Percentiles rank a stretch among this genome's conserved stretches.
Evolutionary conservation across 306 rosid species (phyloP).

Genomic region (Rosa rugosa): DNA sequence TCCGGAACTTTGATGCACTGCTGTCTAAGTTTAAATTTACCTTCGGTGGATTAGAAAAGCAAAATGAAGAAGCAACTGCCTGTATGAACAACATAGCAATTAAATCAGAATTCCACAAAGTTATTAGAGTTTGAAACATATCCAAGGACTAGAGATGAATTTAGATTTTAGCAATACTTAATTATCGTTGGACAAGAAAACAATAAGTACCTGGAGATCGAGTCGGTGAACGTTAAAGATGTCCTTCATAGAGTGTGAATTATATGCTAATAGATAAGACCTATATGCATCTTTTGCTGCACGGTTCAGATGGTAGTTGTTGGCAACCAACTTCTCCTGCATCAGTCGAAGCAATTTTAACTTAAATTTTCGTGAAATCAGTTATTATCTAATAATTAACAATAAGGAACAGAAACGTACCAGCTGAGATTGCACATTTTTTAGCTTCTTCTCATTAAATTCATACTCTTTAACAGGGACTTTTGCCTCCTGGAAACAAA

Average conservation of each 20-base stretch:
- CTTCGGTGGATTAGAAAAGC: slow-evolving; percentile 89
- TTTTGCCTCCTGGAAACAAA: slow-evolving; percentile 67
- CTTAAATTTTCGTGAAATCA: background rate
- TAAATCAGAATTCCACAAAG: background rate
- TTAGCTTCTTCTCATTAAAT: slow-evolving; percentile 68
- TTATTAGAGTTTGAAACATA: background rate
- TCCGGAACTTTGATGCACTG: slow-evolving; percentile 72
- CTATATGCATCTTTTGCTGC: slow-evolving; percentile 90
- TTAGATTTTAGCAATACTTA: background rate
- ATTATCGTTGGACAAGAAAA: background rate
- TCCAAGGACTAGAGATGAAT: background rate
- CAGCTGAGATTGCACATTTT: slow-evolving; percentile 83
- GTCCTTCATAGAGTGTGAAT: slow-evolving; percentile 94
- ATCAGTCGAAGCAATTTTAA: slow-evolving; percentile 25
- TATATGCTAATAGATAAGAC: slow-evolving; percentile 75
- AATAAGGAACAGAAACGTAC: slow-evolving; percentile 38
- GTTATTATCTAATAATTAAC: slow-evolving; percentile 2
- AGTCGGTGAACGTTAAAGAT: slow-evolving; percentile 85
- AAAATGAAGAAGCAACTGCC: slow-evolving; percentile 83
- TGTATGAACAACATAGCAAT: slow-evolving; percentile 29
- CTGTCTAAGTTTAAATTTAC: slow-evolving; percentile 77
- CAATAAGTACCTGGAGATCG: slow-evolving; percentile 64
- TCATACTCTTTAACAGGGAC: slow-evolving; percentile 79
- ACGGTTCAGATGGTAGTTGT: slow-evolving; percentile 64
- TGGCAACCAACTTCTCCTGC: slow-evolving; percentile 83